A percentile compares a stretch with the other conserved stretches of the same genome.
Conservation (phyloP, 2,329 filamentous ascomycete genomes). For the Berkeleyomyces basicola region DNA sequence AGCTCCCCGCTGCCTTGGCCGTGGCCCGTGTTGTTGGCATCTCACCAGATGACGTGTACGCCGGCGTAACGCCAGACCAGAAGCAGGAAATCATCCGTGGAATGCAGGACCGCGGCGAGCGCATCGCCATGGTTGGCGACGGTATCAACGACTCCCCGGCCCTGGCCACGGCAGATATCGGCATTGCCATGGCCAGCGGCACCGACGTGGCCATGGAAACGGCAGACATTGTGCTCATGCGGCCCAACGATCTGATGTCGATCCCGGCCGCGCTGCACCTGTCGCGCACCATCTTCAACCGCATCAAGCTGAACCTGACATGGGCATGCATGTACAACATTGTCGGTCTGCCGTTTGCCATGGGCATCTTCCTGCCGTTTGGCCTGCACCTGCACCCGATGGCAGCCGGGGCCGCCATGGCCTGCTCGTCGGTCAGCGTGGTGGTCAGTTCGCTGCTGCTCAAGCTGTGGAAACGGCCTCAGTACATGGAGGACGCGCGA, state of each 20-base stretch:
- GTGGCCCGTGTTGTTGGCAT: constrained; percentile 78
- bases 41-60: constrained; percentile 54
- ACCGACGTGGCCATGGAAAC: constrained; percentile 98
- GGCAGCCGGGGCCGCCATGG: constrained; percentile 91
- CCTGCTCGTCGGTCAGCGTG: constrained; percentile 74
- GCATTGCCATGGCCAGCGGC: constrained; percentile 80
- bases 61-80: constrained; percentile 77
- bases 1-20: constrained; percentile 63
- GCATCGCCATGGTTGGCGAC: constrained; percentile 93
- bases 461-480: constrained; percentile 70
- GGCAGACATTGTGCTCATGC: constrained; percentile 91
- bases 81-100: constrained; percentile 73
- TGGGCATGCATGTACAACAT: constrained; percentile 93
- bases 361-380: constrained; percentile 87
- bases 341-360: constrained; percentile 83
- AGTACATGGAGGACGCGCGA: constrained; percentile 65
- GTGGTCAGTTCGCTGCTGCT: constrained; percentile 70
- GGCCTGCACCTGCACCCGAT: constrained; percentile 81
- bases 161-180: constrained; percentile 78
- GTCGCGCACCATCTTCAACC: constrained; percentile 66
- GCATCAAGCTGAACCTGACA: constrained; percentile 83
- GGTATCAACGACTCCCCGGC: constrained; percentile 98
- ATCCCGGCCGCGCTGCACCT: constrained; percentile 79
- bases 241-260: constrained; percentile 75
- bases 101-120: constrained; percentile 56